Percentiles rank a stretch among this genome's conserved stretches.
phyloP scores from a whole-genome alignment of 192 early-diverging fungal species.

The Rhizoclosmatium sp. region DNA sequence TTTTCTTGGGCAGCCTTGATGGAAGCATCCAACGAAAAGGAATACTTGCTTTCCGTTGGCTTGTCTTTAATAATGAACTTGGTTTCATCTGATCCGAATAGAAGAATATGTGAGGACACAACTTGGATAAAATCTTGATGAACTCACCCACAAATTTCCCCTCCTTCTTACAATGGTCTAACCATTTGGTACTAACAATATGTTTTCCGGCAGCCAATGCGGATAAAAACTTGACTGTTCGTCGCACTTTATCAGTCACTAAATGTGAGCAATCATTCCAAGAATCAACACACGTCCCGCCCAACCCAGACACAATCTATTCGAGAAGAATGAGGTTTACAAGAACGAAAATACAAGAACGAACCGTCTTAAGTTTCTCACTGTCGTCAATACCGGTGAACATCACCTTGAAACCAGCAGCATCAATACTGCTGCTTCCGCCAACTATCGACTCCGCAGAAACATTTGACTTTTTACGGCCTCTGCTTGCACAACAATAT shows the following conservation, averaged over 20 bases:
- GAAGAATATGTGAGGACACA: background rate
- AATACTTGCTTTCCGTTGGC: slow-evolving; percentile 47
- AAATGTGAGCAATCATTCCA: slow-evolving; percentile 58
- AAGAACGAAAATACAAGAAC: slow-evolving; percentile 7
- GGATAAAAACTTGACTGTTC: slow-evolving; percentile 61
- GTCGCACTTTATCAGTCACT: slow-evolving; percentile 53
- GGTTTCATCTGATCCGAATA: slow-evolving; percentile 39
- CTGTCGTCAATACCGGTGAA: slow-evolving; percentile 9
- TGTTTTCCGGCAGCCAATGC: slow-evolving; percentile 53
- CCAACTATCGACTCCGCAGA: background rate
- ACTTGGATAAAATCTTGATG: background rate
- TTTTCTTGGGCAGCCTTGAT: slow-evolving; percentile 18
- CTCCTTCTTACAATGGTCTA: slow-evolving; percentile 54
- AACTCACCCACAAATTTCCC: slow-evolving; percentile 48
- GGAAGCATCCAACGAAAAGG: slow-evolving; percentile 45
- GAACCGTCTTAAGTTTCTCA: background rate
- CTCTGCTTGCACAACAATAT: background rate
- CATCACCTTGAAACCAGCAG: background rate
- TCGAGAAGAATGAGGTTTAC: background rate
- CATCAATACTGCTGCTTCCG: background rate
- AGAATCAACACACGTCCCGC: slow-evolving; percentile 37
- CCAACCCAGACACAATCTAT: slow-evolving; percentile 38
- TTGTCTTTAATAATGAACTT: slow-evolving; percentile 55
- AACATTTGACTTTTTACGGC: background rate
- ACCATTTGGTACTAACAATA: slow-evolving; percentile 56